Conservation (phyloP, 371 early-diverging fungal genomes). For the Mucor plumbeus region DNA sequence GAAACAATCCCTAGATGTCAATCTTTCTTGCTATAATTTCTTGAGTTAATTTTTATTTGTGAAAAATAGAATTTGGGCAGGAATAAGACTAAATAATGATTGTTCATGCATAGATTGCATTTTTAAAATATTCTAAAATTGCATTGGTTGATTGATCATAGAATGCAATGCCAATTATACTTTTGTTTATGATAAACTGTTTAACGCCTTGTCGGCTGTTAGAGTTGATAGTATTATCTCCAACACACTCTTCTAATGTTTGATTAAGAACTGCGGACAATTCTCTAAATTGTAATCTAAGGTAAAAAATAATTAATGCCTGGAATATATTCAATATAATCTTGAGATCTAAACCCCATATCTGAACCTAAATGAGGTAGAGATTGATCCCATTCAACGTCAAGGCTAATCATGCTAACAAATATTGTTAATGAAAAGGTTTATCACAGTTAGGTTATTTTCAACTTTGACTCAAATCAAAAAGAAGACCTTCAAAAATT, state of each 20-base stretch:
- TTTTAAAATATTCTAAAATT: neutral
- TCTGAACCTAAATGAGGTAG: constrained; percentile 12
- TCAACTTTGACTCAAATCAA: constrained; percentile 15
- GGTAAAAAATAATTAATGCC: neutral
- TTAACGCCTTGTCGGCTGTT: neutral
- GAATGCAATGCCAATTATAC: neutral
- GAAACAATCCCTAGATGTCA: too few relatives aligned
- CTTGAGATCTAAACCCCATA: neutral
- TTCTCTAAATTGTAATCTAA: neutral
- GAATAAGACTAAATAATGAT: too few relatives aligned
- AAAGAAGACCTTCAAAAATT: constrained; percentile 19
- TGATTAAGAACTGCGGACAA: neutral
- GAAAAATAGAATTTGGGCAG: too few relatives aligned
- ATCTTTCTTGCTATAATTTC: too few relatives aligned
- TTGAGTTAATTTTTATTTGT: too few relatives aligned
- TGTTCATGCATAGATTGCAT: too few relatives aligned
- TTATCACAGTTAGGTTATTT: constrained; percentile 22
- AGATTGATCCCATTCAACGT: constrained; percentile 29
- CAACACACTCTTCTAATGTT: neutral
- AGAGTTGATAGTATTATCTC: neutral
- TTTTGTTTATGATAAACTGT: neutral
- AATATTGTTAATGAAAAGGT: constrained; percentile 26
- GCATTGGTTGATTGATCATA: neutral
- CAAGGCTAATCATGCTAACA: constrained; percentile 26
- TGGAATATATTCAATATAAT: neutral